Percentiles rank a stretch among this genome's conserved stretches.
Conservation (phyloP, 2,329 filamentous ascomycete genomes). For the Penicillium verrucosum region DNA sequence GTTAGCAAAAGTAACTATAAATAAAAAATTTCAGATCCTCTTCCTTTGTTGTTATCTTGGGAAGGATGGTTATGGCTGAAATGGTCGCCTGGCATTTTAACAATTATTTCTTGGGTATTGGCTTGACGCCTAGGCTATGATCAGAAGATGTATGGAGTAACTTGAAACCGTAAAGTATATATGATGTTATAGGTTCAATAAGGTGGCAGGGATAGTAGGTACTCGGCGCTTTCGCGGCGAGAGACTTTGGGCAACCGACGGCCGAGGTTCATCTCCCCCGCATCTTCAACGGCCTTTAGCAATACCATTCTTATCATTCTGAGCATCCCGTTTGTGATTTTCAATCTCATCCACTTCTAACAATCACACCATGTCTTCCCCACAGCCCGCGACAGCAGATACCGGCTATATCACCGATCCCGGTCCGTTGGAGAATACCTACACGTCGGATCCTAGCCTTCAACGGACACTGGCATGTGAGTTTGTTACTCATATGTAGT, state of each 20-base stretch:
- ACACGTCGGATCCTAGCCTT: constrained; percentile 54
- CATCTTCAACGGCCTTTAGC: background rate
- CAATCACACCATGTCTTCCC: constrained; percentile 7
- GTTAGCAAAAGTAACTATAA: background rate
- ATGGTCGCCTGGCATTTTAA: background rate
- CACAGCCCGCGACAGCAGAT: constrained; percentile 35
- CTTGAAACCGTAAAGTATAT: background rate
- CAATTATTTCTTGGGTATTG: background rate
- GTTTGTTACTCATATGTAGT: constrained; percentile 8
- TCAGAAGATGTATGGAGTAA: background rate
- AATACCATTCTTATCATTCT: background rate
- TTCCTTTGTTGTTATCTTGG: background rate
- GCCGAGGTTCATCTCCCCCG: constrained; percentile 16
- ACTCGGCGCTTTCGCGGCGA: constrained; percentile 3
- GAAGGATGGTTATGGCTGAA: background rate
- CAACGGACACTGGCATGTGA: constrained; percentile 53
- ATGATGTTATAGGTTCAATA: background rate
- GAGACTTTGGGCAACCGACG: constrained; percentile 7
- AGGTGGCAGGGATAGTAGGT: background rate
- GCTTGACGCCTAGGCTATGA: background rate
- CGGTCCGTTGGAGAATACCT: constrained; percentile 55
- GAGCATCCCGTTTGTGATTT: background rate
- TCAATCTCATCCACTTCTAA: background rate
- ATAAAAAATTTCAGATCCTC: background rate
- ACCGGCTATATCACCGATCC: constrained; percentile 56